These are phyloP conservation scores for Aureobasidium sp. DNA, from an alignment of 2,329 filamentous ascomycete genomes.

Conservation along the genomic window DNA sequence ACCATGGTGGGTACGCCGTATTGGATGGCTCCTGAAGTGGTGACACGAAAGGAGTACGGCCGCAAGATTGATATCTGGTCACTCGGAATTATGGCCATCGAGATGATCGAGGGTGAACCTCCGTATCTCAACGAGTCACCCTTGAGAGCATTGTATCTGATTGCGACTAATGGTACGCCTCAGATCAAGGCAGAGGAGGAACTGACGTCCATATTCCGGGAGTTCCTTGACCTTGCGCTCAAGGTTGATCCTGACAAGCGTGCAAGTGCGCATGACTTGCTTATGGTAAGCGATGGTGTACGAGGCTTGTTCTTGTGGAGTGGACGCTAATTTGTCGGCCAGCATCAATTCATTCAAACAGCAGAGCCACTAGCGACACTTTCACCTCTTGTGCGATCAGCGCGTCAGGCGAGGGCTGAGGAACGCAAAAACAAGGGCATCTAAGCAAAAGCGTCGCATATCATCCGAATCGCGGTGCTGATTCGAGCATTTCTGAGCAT, in stretches of 20 bases:
- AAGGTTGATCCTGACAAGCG: constrained; percentile 97
- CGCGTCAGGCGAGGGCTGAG: constrained; percentile 74
- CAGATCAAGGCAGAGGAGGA: constrained; percentile 88
- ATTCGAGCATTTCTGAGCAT: constrained; percentile 12
- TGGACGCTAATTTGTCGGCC: constrained; percentile 21
- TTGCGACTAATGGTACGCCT: constrained; percentile 93
- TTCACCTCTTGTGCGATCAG: constrained; percentile 78
- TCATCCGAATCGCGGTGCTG: not conserved
- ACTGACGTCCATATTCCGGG: constrained; percentile 72
- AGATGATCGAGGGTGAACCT: constrained; percentile 98
- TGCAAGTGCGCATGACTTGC: constrained; percentile 85
- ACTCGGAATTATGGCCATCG: constrained; percentile 97
- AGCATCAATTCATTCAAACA: constrained; percentile 45
- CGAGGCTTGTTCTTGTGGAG: not conserved
- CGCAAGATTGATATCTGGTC: constrained; percentile 99
- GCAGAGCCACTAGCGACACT: constrained; percentile 57
- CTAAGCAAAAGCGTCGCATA: constrained; percentile 14
- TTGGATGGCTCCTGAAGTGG: constrained; percentile 99
- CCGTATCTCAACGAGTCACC: constrained; percentile 95
- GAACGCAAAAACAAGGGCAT: constrained; percentile 52
- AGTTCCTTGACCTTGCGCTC: constrained; percentile 87
- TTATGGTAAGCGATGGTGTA: constrained; percentile 62
- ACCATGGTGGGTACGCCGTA: constrained; percentile 99
- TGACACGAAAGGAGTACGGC: constrained; percentile 94
- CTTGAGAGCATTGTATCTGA: constrained; percentile 85